Base-by-base conservation (phyloP, 768 basidiomycete genomes). In the Rhodotorula kratochvilovae region DNA sequence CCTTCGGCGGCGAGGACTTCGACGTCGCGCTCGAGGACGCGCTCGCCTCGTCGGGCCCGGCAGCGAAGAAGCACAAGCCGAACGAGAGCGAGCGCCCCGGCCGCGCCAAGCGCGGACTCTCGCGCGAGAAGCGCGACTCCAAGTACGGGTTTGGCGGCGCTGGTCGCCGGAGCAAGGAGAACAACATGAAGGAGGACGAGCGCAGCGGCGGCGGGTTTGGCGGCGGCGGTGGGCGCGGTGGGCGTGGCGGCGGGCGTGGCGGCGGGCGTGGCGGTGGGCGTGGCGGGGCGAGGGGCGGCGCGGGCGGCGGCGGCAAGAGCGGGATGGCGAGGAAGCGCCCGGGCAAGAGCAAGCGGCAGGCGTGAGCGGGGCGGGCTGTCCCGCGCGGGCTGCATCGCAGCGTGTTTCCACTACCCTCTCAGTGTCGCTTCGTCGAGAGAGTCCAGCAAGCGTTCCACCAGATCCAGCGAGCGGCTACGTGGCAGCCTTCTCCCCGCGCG, bases 21-120 rank as follows among this genome's bases (percentile, higher is more conserved):
- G 92, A 94, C 77, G 85, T 97, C 67, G 90, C 90, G 0, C 87
- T 97, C 56, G 94, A 98, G 79, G 90, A 96, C 71, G 92, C 92
- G 17, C 87, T 94, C 76, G 81, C 88, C 27, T 29, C 31, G 88
- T 89, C 76, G 13, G 48, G 19, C 25, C 48, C 15, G 23, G 89
- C 89, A 15, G 5, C 46, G 29, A 84, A 87, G 67, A 89, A 89
- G 66, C 85, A 85, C n/a, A 71, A 74, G 60, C 29, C 50, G 51
- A 67, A 67, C 55, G 73, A 74, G 61, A 62, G 60, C 23, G 80
- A 74, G 50, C 73, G 73, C 21, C 63, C 66, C 15, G 69, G 73
- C 3, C 69, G 68, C 2, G 60, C 71, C n/a, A 72, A 68, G 29
- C 71, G 75, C 43, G 81, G 80, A 31, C 72, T 90, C 70, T 83